Evolutionary conservation across 768 basidiomycete genomes (phyloP), one percentile per base, ranked within the genome.

Genomic region (Phlebiopsis gigantea): DNA sequence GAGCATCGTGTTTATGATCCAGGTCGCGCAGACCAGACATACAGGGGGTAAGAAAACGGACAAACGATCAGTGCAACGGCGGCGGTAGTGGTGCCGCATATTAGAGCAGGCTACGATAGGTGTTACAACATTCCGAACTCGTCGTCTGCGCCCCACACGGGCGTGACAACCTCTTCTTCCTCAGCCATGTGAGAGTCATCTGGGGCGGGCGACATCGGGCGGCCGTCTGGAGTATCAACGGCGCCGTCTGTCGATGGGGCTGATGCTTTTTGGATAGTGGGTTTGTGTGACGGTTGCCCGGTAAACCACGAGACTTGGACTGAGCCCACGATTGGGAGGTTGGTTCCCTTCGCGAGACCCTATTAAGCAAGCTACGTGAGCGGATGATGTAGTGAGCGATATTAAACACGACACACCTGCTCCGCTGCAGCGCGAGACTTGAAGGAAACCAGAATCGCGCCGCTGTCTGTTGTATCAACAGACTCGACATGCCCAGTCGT

Each of bases 361-460:
- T 91, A 58, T 46, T 43, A 43, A 39, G n/a, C 2, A 5, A 3
- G 6, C 5, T 19, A 25, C n/a, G 24, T 49, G 31, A 43, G 48
- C 55, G 68, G 8, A 66, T 9, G 12, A 54, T 30, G 53, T 45
- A 14, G 47, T 9, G 15, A 46, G 45, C 46, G 22, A 21, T n/a
- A 17, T 7, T 29, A 10, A 48, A 19, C 43, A 41, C 17, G 22
- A 56, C 74, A 29, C 62, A 88, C 90, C 78, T 87, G 86, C 70
- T 93, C 91, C 12, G 92, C 91, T 22, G 78, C 84, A 25, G 76
- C 74, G 55, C 91, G 82, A 42, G 80, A 84, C 64, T 77, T 82
- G 78, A 94, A 93, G 22, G 80, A 63, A 4, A 91, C 85, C 5
- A 90, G 62, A 29, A 85, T 65, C 59, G 82, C 83, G 7, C 81